Evolutionary conservation across 2,329 filamentous ascomycete species (phyloP).

Genomic region (Talaromyces rugulosus): DNA sequence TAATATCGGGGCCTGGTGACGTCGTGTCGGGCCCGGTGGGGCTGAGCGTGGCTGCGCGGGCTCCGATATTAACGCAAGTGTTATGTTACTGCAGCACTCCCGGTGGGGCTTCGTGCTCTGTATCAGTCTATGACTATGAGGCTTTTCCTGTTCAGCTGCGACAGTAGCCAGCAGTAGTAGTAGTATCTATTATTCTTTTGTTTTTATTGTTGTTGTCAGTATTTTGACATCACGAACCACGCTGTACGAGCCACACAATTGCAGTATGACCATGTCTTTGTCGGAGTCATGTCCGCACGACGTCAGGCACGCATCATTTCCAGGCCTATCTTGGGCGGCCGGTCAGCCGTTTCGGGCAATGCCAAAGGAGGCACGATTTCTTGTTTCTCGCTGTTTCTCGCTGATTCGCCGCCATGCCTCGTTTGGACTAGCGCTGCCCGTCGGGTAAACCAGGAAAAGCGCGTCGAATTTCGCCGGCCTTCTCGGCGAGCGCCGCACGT

Average conservation of each 20-base stretch:
- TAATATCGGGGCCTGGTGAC: neutral
- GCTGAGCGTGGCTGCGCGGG: conserved; percentile 1
- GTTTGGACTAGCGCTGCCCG: neutral
- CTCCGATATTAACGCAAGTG: neutral
- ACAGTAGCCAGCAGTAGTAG: neutral
- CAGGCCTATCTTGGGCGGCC: neutral
- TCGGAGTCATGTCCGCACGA: neutral
- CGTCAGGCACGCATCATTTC: conserved; percentile 2
- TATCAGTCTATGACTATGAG: neutral
- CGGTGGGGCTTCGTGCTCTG: neutral
- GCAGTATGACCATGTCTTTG: too few species aligned
- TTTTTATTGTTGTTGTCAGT: too few species aligned
- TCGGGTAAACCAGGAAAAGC: conserved; percentile 3
- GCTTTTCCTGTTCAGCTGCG: neutral
- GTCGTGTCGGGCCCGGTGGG: neutral
- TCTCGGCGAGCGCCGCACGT: neutral
- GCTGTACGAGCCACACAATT: too few species aligned
- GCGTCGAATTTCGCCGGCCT: neutral
- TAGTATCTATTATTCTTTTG: neutral
- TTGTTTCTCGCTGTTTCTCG: neutral
- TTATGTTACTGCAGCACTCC: conserved; percentile 8
- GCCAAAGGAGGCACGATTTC: neutral
- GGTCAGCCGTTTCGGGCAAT: conserved; percentile 12
- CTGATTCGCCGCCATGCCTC: neutral
- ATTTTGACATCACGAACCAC: too few species aligned